Base-by-base conservation (phyloP, 768 basidiomycete genomes). In the Pulveroboletus sp. region DNA sequence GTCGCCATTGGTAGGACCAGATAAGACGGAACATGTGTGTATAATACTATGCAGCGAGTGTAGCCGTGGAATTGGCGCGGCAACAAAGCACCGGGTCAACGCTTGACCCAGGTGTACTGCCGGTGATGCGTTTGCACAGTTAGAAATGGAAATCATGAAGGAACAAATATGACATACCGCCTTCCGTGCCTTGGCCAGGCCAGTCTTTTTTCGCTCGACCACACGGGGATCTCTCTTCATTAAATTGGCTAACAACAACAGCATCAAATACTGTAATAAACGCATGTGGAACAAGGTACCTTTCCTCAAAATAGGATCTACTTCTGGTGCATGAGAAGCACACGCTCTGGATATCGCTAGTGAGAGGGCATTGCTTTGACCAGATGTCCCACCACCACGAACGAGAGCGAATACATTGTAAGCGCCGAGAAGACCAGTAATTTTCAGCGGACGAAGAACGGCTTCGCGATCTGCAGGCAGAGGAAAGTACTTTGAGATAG, bases 121-220 rank as follows among this genome's bases (percentile, higher is more conserved):
- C 33, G 55, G 8, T 38, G 17, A 51, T 35, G 35, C 21, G 39
- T 57, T 0, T 54, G 56, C 39, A 53, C 32, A 39, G 3, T 11
- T 14, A 17, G 18, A 14, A 18, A 46, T 11, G 10, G 8, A 47
- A 15, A 8, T 17, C 8, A 15, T 39, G 21, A 39, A 14, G 32
- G 30, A 14, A 40, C 21, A n/a, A 43, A 14, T 11, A 27, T 6
- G 33, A 82, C 89, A 39, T 69, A 93, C 92, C 73, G 79, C 78
- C 73, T 94, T 93, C 70, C 94, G 83, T 52, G 95, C 93, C 75
- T 96, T 96, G 52, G 87, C 82, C 61, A 82, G 69, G 50, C 91
- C 91, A 14, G 95, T 90, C 80, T 99, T 99, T 75, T 99, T 99
- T 60, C 95, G 79, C 72, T 99, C 95, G 28, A 96, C 94, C 90